Percentiles rank a stretch among this genome's conserved stretches.
Conservation (phyloP, 768 basidiomycete genomes). For the Pisolithus orientalis region DNA sequence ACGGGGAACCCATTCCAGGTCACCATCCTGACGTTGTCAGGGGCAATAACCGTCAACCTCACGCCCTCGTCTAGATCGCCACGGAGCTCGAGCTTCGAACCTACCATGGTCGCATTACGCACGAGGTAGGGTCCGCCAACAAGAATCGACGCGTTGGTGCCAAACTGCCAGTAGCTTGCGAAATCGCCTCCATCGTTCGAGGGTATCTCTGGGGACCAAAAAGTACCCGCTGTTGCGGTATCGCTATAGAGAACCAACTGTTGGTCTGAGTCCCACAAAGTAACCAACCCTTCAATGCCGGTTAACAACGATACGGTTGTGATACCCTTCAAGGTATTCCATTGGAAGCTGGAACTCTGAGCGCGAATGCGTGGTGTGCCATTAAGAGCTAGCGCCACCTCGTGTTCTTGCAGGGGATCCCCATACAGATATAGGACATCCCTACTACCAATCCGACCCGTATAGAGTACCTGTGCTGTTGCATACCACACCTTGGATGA, state of each 20-base stretch:
- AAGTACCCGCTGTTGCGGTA: slow-evolving; percentile 56
- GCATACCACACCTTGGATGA: slow-evolving; percentile 56
- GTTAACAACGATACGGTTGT: slow-evolving; percentile 50
- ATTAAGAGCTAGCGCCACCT: slow-evolving; percentile 39
- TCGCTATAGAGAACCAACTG: slow-evolving; percentile 70
- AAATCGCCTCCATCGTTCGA: slow-evolving; percentile 34
- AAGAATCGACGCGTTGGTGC: slow-evolving; percentile 63
- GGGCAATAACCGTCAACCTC: slow-evolving; percentile 58
- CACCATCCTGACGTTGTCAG: slow-evolving; percentile 43
- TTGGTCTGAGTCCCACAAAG: slow-evolving; percentile 58
- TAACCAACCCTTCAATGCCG: slow-evolving; percentile 52
- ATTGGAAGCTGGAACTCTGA: slow-evolving; percentile 20
- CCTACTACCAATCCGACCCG: slow-evolving; percentile 52
- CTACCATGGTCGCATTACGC: slow-evolving; percentile 44
- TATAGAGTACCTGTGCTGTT: slow-evolving; percentile 68
- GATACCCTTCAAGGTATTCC: slow-evolving; percentile 15
- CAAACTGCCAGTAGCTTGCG: slow-evolving; percentile 64
- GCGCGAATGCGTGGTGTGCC: slow-evolving; percentile 39
- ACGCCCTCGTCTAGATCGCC: slow-evolving; percentile 65
- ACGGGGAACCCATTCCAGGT: slow-evolving; percentile 67
- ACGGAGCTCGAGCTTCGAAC: slow-evolving; percentile 47
- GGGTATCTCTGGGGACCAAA: slow-evolving; percentile 70
- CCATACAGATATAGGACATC: slow-evolving; percentile 64
- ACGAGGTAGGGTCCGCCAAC: slow-evolving; percentile 63
- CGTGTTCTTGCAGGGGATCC: slow-evolving; percentile 48